A percentile compares a stretch with the other conserved stretches of the same genome.
Evolutionary conservation across 495 filamentous ascomycete species (phyloP).

Genomic region (Parmelia sp.): DNA sequence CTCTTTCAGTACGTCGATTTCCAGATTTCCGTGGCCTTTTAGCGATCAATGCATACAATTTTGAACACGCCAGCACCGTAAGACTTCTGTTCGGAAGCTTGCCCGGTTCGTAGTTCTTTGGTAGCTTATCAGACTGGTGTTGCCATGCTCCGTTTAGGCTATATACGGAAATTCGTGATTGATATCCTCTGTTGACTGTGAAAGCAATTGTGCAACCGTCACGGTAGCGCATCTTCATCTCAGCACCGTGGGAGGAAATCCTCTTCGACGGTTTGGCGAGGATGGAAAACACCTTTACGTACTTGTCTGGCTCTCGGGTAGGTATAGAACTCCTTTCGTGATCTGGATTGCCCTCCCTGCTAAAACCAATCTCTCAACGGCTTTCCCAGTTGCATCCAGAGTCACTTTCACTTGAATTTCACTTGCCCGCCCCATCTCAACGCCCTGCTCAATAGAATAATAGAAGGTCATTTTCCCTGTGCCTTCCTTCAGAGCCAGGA

Average conservation of each 20-base stretch:
- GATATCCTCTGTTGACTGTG: background rate
- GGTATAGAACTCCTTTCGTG: slow-evolving; percentile 41
- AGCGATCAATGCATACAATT: background rate
- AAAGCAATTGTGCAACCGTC: background rate
- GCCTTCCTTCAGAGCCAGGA: slow-evolving; percentile 43
- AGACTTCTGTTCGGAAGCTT: too few relatives aligned
- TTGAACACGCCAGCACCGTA: background rate
- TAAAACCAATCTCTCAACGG: slow-evolving; percentile 42
- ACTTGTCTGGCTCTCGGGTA: slow-evolving; percentile 9
- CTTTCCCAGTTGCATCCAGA: slow-evolving; percentile 29
- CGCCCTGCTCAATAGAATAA: slow-evolving; percentile 57
- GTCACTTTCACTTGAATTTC: slow-evolving; percentile 41
- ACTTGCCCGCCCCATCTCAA: slow-evolving; percentile 65
- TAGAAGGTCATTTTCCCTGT: slow-evolving; percentile 27
- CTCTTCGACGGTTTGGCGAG: background rate
- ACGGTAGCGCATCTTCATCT: background rate
- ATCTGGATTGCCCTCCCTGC: slow-evolving; percentile 48
- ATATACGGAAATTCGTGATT: background rate
- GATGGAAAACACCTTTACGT: background rate
- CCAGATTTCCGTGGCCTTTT: background rate
- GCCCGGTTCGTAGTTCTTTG: background rate
- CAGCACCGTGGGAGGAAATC: background rate
- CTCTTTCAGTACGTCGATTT: background rate
- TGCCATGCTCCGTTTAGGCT: background rate
- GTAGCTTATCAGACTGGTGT: background rate